Evolutionary conservation across 208 protist genomes (phyloP).

Genomic region (Leptomonas pyrrhocoris): DNA sequence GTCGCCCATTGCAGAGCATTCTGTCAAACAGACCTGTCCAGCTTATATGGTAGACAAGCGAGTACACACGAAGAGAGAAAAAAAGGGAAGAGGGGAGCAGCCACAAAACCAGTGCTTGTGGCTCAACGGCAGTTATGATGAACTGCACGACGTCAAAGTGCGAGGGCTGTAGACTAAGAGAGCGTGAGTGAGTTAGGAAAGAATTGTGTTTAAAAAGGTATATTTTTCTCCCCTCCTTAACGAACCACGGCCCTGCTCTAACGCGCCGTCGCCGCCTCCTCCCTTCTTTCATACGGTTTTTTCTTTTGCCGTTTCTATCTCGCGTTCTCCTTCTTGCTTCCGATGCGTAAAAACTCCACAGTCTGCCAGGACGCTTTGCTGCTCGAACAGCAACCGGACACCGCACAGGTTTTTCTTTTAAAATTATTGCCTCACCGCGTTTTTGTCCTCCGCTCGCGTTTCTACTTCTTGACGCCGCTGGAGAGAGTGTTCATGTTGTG

Average conservation of each 20-base stretch:
- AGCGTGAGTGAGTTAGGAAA: background rate
- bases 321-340: background rate
- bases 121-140: background rate
- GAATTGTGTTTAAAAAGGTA: too few relatives aligned
- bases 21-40: conserved; percentile 8
- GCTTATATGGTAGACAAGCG: conserved; percentile 15
- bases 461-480: conserved; percentile 5
- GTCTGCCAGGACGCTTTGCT: background rate
- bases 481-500: conserved; percentile 57
- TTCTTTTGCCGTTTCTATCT: conserved; percentile 6
- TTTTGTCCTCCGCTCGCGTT: background rate
- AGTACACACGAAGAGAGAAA: background rate
- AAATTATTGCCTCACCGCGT: background rate
- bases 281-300: too few relatives aligned
- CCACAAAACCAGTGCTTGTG: background rate
- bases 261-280: too few relatives aligned
- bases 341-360: too few relatives aligned
- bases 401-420: conserved; percentile 18
- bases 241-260: too few relatives aligned
- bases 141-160: background rate
- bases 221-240: too few relatives aligned
- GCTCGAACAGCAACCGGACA: conserved; percentile 18
- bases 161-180: background rate
- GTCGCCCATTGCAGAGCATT: conserved; percentile 16
- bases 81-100: background rate